Base-by-base conservation (phyloP, 345 rosid species). In the Salix viminalis region DNA sequence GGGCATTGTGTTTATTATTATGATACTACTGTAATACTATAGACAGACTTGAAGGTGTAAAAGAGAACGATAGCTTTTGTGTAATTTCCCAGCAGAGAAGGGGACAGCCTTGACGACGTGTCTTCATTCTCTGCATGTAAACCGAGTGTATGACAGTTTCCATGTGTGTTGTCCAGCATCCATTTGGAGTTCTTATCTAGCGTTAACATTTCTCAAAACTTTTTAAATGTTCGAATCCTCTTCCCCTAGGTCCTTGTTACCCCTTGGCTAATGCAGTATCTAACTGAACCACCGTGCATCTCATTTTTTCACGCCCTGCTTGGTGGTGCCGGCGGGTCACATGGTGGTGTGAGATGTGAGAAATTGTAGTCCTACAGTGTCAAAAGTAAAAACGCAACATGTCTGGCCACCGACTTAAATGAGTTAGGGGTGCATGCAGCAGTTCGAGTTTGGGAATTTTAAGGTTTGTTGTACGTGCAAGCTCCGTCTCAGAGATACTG, bases 41-140 rank as follows among this genome's bases (percentile, higher is more conserved):
- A 77, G 81, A 79, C 67, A 76, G 76, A 75, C 69, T 5, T 71
- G 76, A 44, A 24, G 69, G 60, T 77, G 83, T 80, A 70, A 72
- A 75, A 77, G 86, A 79, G 77, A 77, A 79, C 50, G 71, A 50
- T n/a, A 52, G 34, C 65, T 65, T 23, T 61, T 36, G 39, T 77
- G 81, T 70, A 70, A 74, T 74, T 67, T 32, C 30, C 62, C 2
- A 69, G 62, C 75, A 18, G 56, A 18, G 56, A 65, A 84, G 69
- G 60, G 68, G 70, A 70, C 44, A 81, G 77, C 79, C 64, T 39
- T 54, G 72, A 65, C 72, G 72, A 69, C 72, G 67, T 79, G 44
- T 78, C 65, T 41, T 21, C 60, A 30, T 70, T 37, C 48, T n/a
- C 44, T 74, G 77, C 56, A 13, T 67, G 74, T 30, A 77, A 79